phyloP scores from a whole-genome alignment of 768 basidiomycete genomes.

The Hydnomerulius pinastri region DNA sequence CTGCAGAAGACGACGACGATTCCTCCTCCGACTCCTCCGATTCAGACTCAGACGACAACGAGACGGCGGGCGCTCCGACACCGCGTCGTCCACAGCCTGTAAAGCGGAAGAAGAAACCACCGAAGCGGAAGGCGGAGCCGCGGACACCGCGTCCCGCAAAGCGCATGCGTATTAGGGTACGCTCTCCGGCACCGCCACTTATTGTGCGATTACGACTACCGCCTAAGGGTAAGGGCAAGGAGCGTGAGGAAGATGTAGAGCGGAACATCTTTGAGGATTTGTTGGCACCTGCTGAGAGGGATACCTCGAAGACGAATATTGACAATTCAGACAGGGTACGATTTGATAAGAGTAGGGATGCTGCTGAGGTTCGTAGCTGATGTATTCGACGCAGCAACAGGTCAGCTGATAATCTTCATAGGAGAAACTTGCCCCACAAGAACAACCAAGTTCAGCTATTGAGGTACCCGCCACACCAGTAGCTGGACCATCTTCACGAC shows the following conservation, averaged over 20 bases:
- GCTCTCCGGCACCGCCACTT: slow-evolving; percentile 35
- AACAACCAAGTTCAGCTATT: slow-evolving; percentile 30
- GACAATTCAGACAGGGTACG: slow-evolving; percentile 57
- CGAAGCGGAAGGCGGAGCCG: slow-evolving; percentile 23
- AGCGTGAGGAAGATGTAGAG: slow-evolving; percentile 62
- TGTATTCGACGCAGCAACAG: background rate
- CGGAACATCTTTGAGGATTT: slow-evolving; percentile 84
- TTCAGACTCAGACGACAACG: slow-evolving; percentile 28
- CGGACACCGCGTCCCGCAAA: slow-evolving; percentile 38
- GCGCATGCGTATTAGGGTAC: slow-evolving; percentile 49
- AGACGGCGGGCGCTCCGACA: slow-evolving; percentile 16
- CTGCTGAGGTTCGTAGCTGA: slow-evolving; percentile 65
- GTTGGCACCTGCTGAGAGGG: slow-evolving; percentile 66
- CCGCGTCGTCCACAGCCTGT: slow-evolving; percentile 14
- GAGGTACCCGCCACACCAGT: slow-evolving; percentile 39
- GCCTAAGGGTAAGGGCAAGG: slow-evolving; percentile 68
- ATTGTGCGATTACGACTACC: slow-evolving; percentile 57
- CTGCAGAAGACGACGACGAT: slow-evolving; percentile 26
- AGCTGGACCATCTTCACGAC: slow-evolving; percentile 62
- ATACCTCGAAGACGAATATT: slow-evolving; percentile 70
- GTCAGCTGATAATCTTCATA: slow-evolving; percentile 26
- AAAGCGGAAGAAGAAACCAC: slow-evolving; percentile 31
- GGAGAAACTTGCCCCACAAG: slow-evolving; percentile 52
- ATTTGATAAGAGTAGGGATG: slow-evolving; percentile 71
- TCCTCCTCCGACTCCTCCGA: slow-evolving; percentile 27